These are phyloP conservation scores for Nothomitra cinnamomea DNA, from an alignment of 2,329 filamentous ascomycete species.

Conservation along the genomic window DNA sequence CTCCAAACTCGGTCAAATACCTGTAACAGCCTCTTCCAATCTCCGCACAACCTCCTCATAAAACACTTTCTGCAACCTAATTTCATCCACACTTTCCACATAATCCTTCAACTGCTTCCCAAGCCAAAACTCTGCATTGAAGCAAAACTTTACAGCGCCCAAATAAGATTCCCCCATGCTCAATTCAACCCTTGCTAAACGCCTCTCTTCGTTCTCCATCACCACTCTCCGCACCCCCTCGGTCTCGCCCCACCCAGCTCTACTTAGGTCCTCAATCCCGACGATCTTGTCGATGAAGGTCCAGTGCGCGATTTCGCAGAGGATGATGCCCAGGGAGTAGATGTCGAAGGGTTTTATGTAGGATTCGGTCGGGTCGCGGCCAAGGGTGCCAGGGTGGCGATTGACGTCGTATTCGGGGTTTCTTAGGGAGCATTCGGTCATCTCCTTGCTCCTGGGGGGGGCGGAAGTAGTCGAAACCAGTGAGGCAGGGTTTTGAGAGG, in stretches of 20 bases:
- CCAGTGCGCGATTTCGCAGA: slow-evolving; percentile 35
- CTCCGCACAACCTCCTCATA: slow-evolving; percentile 30
- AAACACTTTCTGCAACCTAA: slow-evolving; percentile 24
- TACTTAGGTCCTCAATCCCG: slow-evolving; percentile 12
- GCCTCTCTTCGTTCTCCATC: slow-evolving; percentile 13
- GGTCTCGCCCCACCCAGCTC: slow-evolving; percentile 23
- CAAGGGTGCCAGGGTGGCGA: slow-evolving; percentile 28
- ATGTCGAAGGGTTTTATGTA: slow-evolving; percentile 27
- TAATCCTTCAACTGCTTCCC: slow-evolving; percentile 25
- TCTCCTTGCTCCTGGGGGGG: slow-evolving; percentile 32
- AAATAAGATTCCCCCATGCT: neutral
- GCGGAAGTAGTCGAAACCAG: slow-evolving; percentile 38
- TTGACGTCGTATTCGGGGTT: slow-evolving; percentile 21
- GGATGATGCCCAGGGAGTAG: slow-evolving; percentile 31
- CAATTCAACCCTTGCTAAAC: neutral
- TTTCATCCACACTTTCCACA: slow-evolving; percentile 21
- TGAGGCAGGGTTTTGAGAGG: slow-evolving; percentile 28
- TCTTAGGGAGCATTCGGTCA: slow-evolving; percentile 25
- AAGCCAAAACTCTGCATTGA: slow-evolving; percentile 20
- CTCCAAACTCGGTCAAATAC: too few relatives aligned
- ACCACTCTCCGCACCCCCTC: slow-evolving; percentile 21
- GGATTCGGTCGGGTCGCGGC: slow-evolving; percentile 19
- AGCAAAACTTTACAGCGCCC: neutral
- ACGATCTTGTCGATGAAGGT: slow-evolving; percentile 21
- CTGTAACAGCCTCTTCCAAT: slow-evolving; percentile 16